phyloP scores from a whole-genome alignment of 176 grass and related monocot species.

The Aegilops umbellulata region DNA sequence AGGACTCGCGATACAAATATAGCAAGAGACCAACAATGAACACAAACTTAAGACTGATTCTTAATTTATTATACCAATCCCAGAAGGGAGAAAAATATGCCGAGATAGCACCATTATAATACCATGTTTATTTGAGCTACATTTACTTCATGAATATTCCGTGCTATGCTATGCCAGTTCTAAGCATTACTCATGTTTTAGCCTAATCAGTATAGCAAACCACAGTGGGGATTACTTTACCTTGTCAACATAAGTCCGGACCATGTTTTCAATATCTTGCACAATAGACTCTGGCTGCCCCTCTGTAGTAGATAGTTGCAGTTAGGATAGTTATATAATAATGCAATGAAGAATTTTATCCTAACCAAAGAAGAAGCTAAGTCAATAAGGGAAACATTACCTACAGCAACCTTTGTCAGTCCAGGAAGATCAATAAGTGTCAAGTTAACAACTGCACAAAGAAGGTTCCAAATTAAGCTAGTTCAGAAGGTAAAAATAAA shows the following conservation, averaged over 20 bases:
- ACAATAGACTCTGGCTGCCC: constrained; percentile 95
- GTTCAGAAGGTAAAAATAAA: constrained; percentile 11
- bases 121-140: background rate
- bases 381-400: constrained; percentile 47
- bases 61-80: background rate
- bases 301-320: constrained; percentile 50
- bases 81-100: background rate
- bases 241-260: constrained; percentile 96
- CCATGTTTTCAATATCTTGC: constrained; percentile 99
- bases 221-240: constrained; percentile 35
- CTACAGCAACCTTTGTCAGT: constrained; percentile 95
- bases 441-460: constrained; percentile 94
- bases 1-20: background rate
- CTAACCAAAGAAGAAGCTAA: constrained; percentile 12
- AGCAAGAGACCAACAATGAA: background rate
- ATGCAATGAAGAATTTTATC: background rate
- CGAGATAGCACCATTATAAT: background rate
- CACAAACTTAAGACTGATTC: background rate
- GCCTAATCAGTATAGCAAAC: background rate
- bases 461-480: constrained; percentile 33
- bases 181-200: background rate
- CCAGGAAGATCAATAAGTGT: constrained; percentile 99
- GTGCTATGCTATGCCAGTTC: background rate
- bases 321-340: constrained; percentile 9
- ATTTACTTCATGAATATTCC: background rate